Evolutionary conservation across 257 asterid species (phyloP).

Genomic region (Gentiana macrophylla): DNA sequence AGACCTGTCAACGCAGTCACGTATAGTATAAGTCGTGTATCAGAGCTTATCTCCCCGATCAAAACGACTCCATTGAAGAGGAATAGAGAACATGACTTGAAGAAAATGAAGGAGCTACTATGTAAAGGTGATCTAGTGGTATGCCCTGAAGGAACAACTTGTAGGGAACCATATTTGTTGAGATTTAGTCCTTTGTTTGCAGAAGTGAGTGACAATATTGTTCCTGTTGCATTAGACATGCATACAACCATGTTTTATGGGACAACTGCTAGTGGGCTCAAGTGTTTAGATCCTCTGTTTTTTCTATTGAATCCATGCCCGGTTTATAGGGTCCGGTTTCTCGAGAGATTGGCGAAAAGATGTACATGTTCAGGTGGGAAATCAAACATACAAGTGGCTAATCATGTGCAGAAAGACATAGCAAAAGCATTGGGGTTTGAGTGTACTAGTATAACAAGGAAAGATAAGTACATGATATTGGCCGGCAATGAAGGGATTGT

Average conservation of each 20-base stretch:
- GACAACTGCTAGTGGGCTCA: constrained; percentile 28
- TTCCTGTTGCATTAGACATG: constrained; percentile 24
- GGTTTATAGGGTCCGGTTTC: constrained; percentile 11
- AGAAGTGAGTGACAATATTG: constrained; percentile 20
- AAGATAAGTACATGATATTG: constrained; percentile 24
- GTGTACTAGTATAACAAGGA: constrained; percentile 27
- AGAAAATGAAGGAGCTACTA: constrained; percentile 13
- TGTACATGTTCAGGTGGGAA: constrained; percentile 8
- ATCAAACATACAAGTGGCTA: constrained; percentile 23
- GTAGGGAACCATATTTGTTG: constrained; percentile 30
- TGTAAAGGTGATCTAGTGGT: constrained; percentile 17
- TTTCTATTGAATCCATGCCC: constrained; percentile 26
- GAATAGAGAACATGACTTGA: constrained; percentile 18
- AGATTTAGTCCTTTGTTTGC: constrained; percentile 29
- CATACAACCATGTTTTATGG: constrained; percentile 24
- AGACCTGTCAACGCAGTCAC: constrained; percentile 17
- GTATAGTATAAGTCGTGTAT: constrained; percentile 23
- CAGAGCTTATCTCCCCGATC: constrained; percentile 24
- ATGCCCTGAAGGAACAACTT: constrained; percentile 34
- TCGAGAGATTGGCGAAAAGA: constrained; percentile 5
- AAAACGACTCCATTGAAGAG: constrained; percentile 14
- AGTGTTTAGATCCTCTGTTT: constrained; percentile 24
- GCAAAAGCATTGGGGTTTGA: constrained; percentile 20
- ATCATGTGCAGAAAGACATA: constrained; percentile 22
- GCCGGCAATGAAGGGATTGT: constrained; percentile 28